phyloP scores from a whole-genome alignment of 108 stramenopile genomes.

The Cyclotella cryptica region DNA sequence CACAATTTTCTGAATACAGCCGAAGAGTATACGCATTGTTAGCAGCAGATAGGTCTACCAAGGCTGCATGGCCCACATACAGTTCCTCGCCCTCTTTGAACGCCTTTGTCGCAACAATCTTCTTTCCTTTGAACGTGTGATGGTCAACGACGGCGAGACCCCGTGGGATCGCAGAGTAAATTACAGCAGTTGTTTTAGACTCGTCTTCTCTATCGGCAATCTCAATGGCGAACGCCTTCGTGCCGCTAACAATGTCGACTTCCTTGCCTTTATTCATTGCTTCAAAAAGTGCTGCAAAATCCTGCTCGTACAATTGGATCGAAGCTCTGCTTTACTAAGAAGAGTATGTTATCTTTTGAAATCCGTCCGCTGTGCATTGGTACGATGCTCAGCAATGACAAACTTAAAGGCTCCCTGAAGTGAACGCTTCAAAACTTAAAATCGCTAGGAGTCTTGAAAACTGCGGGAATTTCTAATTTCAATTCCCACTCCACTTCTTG shows the following conservation, averaged over 20 bases:
- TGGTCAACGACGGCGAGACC: slow-evolving; percentile 45
- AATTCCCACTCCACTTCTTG: no score
- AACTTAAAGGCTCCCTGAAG: no score
- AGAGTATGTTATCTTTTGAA: no score
- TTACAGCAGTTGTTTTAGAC: background rate
- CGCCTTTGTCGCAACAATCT: slow-evolving; percentile 30
- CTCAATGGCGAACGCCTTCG: background rate
- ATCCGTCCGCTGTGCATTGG: no score
- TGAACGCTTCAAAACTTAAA: no score
- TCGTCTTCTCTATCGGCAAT: background rate
- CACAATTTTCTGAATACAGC: slow-evolving; percentile 23
- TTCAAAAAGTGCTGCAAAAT: no score
- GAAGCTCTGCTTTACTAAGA: no score
- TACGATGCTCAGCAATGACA: no score
- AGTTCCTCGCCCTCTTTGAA: slow-evolving; percentile 30
- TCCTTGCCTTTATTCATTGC: background rate
- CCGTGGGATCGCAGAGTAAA: slow-evolving; percentile 26
- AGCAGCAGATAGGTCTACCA: slow-evolving; percentile 35
- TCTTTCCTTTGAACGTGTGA: slow-evolving; percentile 29
- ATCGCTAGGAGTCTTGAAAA: no score
- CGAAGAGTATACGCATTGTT: slow-evolving; percentile 21
- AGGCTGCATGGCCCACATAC: slow-evolving; percentile 30
- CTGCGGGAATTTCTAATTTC: no score
- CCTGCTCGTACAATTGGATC: no score
- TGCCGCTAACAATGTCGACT: background rate